Base-by-base conservation (phyloP, 305 asterid genomes). In the Fraxinus baroniana region DNA sequence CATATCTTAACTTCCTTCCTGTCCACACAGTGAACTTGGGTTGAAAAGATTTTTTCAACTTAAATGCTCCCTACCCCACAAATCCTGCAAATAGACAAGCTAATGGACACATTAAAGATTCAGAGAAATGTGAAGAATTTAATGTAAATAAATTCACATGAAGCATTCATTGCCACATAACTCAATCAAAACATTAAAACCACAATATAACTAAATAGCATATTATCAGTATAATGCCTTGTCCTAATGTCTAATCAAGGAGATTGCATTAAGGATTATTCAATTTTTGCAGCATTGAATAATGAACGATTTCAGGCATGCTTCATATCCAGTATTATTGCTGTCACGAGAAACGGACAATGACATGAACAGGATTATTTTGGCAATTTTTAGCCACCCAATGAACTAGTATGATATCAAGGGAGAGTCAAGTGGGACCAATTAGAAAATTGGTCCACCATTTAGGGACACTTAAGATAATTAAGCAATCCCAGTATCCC, bases 51-150 rank as follows among this genome's bases (percentile, higher is more conserved):
- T 49, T 74, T 76, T 81, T 85, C 84, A 85, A 78, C 83, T 84
- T 13, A 64, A 89, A 85, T 86, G 87, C 87, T 80, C 62, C 24
- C 84, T 75, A 83, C 62, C 89, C 91, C 89, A 89, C 93, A 84
- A 78, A 30, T 72, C 86, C 90, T 87, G 87, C 85, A 87, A 89
- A 85, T 85, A 83, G 74, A 81, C 86, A 84, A 55, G 76, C 83
- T 72, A 74, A 87, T 60, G 44, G 78, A n/a, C 24, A 77, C 82
- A 83, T 64, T 9, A 82, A 35, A 85, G 79, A 36, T 46, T 17
- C n/a, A 24, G 18, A 81, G 77, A 8, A 85, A 80, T 81, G 80
- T 76, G 33, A 79, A 84, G 88, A 85, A 88, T 89, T 86, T 86
- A 86, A 84, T 84, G 88, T 44, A 36, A 84, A 85, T 57, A 36